These are phyloP conservation scores for Rhododendron molle DNA, from an alignment of 148 eudicot genomes.

Conservation along the genomic window DNA sequence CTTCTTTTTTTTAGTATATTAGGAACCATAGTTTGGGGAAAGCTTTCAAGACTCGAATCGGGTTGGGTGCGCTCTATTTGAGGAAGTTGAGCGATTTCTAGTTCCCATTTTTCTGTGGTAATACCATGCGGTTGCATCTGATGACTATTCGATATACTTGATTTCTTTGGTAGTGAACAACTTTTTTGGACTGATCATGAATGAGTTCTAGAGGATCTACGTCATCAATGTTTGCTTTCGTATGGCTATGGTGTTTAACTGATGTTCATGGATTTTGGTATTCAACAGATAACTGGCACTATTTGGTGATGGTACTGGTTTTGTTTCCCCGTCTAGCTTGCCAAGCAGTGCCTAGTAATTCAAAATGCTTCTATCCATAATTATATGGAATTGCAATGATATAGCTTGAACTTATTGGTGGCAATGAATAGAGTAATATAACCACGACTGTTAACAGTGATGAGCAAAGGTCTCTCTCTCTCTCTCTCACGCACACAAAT, in stretches of 20 bases:
- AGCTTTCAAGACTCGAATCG: no score
- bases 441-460: not conserved
- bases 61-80: no score
- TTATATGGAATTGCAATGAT: not conserved
- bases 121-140: not conserved
- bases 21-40: not conserved
- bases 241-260: not conserved
- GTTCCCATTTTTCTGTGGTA: not conserved
- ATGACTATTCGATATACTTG: not conserved
- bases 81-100: not conserved
- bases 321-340: not conserved
- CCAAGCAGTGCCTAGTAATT: not conserved
- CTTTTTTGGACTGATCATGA: not conserved
- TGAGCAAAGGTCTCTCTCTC: no score
- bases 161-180: not conserved
- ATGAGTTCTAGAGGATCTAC: not conserved
- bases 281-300: not conserved
- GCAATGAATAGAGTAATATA: not conserved
- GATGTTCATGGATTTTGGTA: not conserved
- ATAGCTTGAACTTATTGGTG: not conserved
- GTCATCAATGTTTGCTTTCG: not conserved
- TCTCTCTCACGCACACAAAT: no score
- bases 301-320: not conserved
- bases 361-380: not conserved
- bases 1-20: not conserved